Percentiles rank a stretch among this genome's conserved stretches.
phyloP scores from a whole-genome alignment of 371 early-diverging fungal genomes.

The Mucor velutinosus region DNA sequence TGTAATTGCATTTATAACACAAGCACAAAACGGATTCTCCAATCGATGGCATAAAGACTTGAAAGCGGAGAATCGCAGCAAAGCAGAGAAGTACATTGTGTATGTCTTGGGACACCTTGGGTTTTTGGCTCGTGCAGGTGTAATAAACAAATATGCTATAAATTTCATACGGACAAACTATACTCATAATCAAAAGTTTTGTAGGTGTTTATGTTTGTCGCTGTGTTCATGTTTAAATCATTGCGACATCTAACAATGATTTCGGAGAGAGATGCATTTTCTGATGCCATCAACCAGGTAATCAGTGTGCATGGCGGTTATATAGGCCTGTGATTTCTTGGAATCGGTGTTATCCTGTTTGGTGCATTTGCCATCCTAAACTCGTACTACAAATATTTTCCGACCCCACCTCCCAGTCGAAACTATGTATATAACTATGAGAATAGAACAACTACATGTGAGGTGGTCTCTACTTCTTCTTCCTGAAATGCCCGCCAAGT shows the following conservation, averaged over 20 bases:
- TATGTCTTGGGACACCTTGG: constrained; percentile 25
- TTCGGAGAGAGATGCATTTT: constrained; percentile 17
- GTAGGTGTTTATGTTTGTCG: constrained; percentile 29
- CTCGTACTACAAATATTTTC: constrained; percentile 30
- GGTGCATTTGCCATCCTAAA: constrained; percentile 27
- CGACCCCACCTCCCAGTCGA: constrained; percentile 27
- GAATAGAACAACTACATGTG: too few relatives aligned
- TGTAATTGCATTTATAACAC: constrained; percentile 30
- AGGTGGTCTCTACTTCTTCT: too few relatives aligned
- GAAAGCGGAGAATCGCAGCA: constrained; percentile 2
- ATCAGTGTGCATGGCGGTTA: constrained; percentile 15
- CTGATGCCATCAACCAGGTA: constrained; percentile 27
- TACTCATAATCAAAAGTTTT: neutral
- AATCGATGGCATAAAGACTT: constrained; percentile 25
- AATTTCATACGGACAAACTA: neutral
- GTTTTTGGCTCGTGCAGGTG: constrained; percentile 24
- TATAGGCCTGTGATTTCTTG: constrained; percentile 21
- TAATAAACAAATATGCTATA: neutral
- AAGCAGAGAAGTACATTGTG: constrained; percentile 11
- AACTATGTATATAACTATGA: neutral
- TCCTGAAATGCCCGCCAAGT: too few relatives aligned
- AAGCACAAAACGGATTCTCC: constrained; percentile 19
- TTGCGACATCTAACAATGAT: constrained; percentile 1
- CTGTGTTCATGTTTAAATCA: constrained; percentile 22
- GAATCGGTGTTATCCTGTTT: constrained; percentile 25